Evolutionary conservation across 805 yeast genomes (phyloP), one percentile per base, ranked within the genome.

Genomic region (Blastobotrys mokoenaii): DNA sequence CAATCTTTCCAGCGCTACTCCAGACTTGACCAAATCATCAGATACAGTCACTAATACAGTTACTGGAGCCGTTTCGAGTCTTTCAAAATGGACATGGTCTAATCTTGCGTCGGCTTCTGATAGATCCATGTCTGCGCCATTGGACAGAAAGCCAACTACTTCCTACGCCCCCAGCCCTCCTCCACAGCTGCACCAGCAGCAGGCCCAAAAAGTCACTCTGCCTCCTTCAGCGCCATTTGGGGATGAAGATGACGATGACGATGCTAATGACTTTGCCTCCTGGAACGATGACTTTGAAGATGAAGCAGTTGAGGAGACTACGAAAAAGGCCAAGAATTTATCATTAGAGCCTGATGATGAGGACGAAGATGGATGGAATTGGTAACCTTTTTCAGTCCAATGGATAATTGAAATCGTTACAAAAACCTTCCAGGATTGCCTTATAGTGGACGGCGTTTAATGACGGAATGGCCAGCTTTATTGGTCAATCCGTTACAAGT

Each of bases 311-410:
- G 34, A 43, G 25, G 44, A 29, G 15, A 20, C 29, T 31, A 35
- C 20, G 43, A 30, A 4, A 38, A 39, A 39, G 37, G 41, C 27
- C 38, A 17, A 41, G 29, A 41, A 38, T 17, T 35, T 48, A n/a
- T 44, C 45, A 12, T 35, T 38, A 15, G 51, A 47, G 30, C 48
- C 51, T 15, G 55, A 50, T 20, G 55, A 42, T 32, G 51, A 46
- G 22, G 55, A 48, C 33, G 46, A 41, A 2, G 36, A 47, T 50
- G 52, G 49, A 34, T 44, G 49, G 49, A 44, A 38, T 25, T 46
- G 38, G 41, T 31, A 30, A 22, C 8, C 10, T 31, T 4, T 11
- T 31, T 12, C n/a, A n/a, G n/a, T n/a, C n/a, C n/a, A n/a, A n/a
- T n/a, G n/a, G n/a, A n/a, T n/a, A n/a, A n/a, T n/a, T n/a, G n/a